These are phyloP conservation scores for Yarrowia sp. DNA, from an alignment of 805 yeast species.

Conservation along the genomic window DNA sequence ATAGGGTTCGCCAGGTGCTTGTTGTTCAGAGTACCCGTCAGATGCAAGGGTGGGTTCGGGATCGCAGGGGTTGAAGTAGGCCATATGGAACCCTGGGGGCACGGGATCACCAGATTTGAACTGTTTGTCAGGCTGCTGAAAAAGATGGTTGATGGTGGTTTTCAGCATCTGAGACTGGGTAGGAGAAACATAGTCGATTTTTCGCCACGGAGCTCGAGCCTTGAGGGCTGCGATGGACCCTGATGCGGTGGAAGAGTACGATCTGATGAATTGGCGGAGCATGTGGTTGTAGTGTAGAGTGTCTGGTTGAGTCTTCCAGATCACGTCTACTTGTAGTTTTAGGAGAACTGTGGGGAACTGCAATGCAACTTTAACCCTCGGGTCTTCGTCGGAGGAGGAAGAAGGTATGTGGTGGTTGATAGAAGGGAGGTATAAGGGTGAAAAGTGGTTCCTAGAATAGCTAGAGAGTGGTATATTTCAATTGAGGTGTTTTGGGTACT, in stretches of 20 bases:
- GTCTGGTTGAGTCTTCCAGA: background rate
- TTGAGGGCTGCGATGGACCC: constrained; percentile 15
- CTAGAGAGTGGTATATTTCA: too few relatives aligned
- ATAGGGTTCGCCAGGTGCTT: constrained; percentile 61
- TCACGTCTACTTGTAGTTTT: background rate
- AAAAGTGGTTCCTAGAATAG: too few relatives aligned
- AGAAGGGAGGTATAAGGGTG: too few relatives aligned
- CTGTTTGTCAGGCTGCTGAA: constrained; percentile 4
- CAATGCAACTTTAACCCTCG: constrained; percentile 27
- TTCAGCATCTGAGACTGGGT: constrained; percentile 47
- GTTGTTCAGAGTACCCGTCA: constrained; percentile 85
- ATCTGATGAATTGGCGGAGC: background rate
- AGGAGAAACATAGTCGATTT: constrained; percentile 47
- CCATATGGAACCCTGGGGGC: constrained; percentile 65
- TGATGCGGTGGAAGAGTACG: constrained; percentile 1
- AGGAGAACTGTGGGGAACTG: constrained; percentile 20
- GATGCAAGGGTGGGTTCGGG: constrained; percentile 57
- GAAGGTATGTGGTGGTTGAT: background rate
- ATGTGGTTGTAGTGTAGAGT: background rate
- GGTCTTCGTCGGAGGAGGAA: background rate
- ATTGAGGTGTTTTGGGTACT: too few relatives aligned
- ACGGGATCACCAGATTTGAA: constrained; percentile 42
- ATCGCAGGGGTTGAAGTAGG: constrained; percentile 69
- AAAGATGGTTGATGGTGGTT: constrained; percentile 47
- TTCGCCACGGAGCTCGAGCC: constrained; percentile 44